Base-by-base conservation (phyloP, 2,329 filamentous ascomycete genomes). In the Helicocarpus griseus region DNA sequence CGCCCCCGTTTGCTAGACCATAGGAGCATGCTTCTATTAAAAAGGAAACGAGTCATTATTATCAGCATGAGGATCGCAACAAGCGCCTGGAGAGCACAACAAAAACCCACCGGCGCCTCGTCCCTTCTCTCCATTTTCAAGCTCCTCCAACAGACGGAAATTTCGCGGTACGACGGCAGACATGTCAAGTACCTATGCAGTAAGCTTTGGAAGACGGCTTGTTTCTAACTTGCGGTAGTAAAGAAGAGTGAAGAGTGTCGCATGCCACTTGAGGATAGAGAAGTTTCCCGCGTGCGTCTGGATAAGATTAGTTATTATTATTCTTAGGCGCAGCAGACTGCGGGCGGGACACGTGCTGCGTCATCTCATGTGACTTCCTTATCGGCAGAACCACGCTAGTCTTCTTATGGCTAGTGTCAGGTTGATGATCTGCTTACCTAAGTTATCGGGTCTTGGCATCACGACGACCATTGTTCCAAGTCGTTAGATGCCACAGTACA, bases 101-200 rank as follows among this genome's bases (percentile, higher is more conserved):
- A 36, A 6, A 43, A 54, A 60, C 60, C 54, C 53, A 72, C 89
- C 88, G 69, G 91, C 89, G 65, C 93, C 91, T 57, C 93, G 79
- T 56, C 93, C 93, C 73, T 98, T 98, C 77, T 98, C 93, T 65
- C 93, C 93, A 77, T 97, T 97, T 77, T 98, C 93, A 19, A 98
- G 80, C 82, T 98, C 93, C 71, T 96, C 93, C 52, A 98, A 79
- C 59, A 98, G 81, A 66, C 91, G 85, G 70, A 98, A 98, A 76
- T 97, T 97, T 69, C 93, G 82, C 56, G 93, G 93, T 53, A 98
- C 81, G 72, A 94, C 89, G 53, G 86, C 83, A 52, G 75, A 69
- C 79, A 83, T 83, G 48, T 24, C 62, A 51, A 19, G 11, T 5
- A 24, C 11, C 4, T 26, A 36, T 36, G 14, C 21, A 38, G 14